Percentiles rank a stretch among this genome's conserved stretches.
phyloP scores from a whole-genome alignment of 371 early-diverging fungal species.

The Rhizopus arrhizus region DNA sequence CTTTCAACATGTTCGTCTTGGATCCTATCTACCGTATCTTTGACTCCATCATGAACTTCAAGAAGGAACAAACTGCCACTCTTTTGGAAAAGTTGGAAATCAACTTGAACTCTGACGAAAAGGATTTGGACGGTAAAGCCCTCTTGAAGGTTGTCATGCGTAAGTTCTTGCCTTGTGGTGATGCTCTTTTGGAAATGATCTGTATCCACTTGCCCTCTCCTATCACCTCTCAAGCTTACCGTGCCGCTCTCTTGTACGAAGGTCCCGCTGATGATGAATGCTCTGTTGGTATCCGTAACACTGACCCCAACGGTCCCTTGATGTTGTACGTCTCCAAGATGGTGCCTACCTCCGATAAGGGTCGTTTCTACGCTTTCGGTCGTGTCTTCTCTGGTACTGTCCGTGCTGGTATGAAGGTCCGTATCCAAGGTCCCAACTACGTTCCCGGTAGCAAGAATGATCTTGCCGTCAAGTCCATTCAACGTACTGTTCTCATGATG shows the following conservation, averaged over 20 bases:
- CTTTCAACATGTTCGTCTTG: conserved; percentile 98
- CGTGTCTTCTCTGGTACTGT: conserved; percentile 99
- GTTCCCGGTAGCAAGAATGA: conserved; percentile 93
- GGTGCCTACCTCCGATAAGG: conserved; percentile 99
- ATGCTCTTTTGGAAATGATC: conserved; percentile 99
- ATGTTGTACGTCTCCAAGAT: conserved; percentile 99
- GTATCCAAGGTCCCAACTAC: conserved; percentile 99
- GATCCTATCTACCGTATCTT: conserved; percentile 99
- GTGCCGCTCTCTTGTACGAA: conserved; percentile 95
- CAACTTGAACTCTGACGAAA: conserved; percentile 81
- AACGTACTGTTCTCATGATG: conserved; percentile 99
- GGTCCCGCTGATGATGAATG: conserved; percentile 98
- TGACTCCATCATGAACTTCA: conserved; percentile 94
- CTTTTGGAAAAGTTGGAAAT: conserved; percentile 94
- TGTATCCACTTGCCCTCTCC: conserved; percentile 99
- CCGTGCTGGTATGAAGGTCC: conserved; percentile 98
- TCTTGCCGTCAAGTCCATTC: conserved; percentile 94
- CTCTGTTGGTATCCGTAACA: conserved; percentile 86
- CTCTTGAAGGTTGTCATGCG: conserved; percentile 98
- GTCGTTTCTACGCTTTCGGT: conserved; percentile 99
- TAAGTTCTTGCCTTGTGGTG: conserved; percentile 99
- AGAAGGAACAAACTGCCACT: conserved; percentile 85
- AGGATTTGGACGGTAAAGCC: conserved; percentile 92
- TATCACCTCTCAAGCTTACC: conserved; percentile 91
- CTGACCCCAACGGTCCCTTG: conserved; percentile 96